Conservation (phyloP, 2,329 filamentous ascomycete genomes). For the Scolecobasidium constrictum region DNA sequence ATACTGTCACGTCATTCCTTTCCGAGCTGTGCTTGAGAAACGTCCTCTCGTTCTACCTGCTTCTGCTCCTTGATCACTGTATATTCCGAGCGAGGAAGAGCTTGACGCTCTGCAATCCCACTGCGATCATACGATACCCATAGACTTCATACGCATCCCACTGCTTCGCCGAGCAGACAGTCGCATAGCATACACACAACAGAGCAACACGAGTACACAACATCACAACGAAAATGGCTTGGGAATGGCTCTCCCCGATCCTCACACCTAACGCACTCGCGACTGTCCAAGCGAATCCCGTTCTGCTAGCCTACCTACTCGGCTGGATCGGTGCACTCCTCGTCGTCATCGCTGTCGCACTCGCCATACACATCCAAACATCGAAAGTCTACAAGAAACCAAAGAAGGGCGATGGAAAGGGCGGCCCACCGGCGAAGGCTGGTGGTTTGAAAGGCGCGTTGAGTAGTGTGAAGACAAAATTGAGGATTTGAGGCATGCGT, state of each 20-base stretch:
- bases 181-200: too few species aligned
- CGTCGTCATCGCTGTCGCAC: slow-evolving; percentile 1
- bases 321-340: slow-evolving; percentile 9
- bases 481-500: neutral
- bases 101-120: too few species aligned
- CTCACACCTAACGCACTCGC: slow-evolving; percentile 13
- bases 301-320: slow-evolving; percentile 12
- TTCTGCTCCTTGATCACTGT: too few species aligned
- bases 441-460: neutral
- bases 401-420: slow-evolving; percentile 7
- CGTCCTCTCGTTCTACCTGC: too few species aligned
- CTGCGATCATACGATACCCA: too few species aligned
- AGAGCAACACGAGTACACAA: too few species aligned
- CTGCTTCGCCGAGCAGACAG: too few species aligned
- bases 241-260: slow-evolving; percentile 12
- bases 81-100: too few species aligned
- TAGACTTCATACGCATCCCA: too few species aligned
- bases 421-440: neutral
- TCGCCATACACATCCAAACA: slow-evolving; percentile 11
- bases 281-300: slow-evolving; percentile 12
- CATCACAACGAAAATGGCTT: too few species aligned
- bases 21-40: too few species aligned
- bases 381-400: slow-evolving; percentile 10
- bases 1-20: too few species aligned
- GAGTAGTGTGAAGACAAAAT: neutral